Conservation (phyloP, 1,139 yeast species). For the Blastobotrys persicus region DNA sequence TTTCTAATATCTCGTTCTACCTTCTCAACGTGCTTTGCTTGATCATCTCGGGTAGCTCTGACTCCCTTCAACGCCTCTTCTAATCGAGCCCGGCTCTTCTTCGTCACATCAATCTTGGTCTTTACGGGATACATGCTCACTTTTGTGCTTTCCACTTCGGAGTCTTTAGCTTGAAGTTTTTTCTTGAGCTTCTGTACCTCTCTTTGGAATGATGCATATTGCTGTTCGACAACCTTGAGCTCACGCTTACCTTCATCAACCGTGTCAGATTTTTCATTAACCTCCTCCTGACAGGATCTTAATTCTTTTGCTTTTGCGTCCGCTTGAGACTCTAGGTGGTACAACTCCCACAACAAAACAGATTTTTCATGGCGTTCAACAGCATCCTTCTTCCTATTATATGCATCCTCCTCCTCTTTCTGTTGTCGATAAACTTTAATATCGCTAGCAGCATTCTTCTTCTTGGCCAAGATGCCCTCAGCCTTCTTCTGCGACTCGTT, state of each 20-base stretch:
- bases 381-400: slow-evolving; percentile 53
- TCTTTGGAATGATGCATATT: slow-evolving; percentile 22
- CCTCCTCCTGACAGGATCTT: slow-evolving; percentile 18
- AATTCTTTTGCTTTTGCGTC: slow-evolving; percentile 26
- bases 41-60: slow-evolving; percentile 52
- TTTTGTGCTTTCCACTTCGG: slow-evolving; percentile 46
- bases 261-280: slow-evolving; percentile 38
- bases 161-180: slow-evolving; percentile 41
- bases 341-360: slow-evolving; percentile 63
- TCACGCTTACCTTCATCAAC: slow-evolving; percentile 19
- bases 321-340: slow-evolving; percentile 57
- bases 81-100: slow-evolving; percentile 48
- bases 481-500: slow-evolving; percentile 58
- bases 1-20: slow-evolving; percentile 50
- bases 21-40: slow-evolving; percentile 44
- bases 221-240: slow-evolving; percentile 20
- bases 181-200: slow-evolving; percentile 44
- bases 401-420: slow-evolving; percentile 66
- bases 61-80: slow-evolving; percentile 55
- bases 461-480: slow-evolving; percentile 63
- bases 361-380: slow-evolving; percentile 46
- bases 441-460: slow-evolving; percentile 72
- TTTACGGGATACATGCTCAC: slow-evolving; percentile 56
- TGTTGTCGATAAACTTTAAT: slow-evolving; percentile 79
- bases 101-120: slow-evolving; percentile 51